phyloP scores from a whole-genome alignment of 2,329 filamentous ascomycete genomes.

The Sporothrix humicola region DNA sequence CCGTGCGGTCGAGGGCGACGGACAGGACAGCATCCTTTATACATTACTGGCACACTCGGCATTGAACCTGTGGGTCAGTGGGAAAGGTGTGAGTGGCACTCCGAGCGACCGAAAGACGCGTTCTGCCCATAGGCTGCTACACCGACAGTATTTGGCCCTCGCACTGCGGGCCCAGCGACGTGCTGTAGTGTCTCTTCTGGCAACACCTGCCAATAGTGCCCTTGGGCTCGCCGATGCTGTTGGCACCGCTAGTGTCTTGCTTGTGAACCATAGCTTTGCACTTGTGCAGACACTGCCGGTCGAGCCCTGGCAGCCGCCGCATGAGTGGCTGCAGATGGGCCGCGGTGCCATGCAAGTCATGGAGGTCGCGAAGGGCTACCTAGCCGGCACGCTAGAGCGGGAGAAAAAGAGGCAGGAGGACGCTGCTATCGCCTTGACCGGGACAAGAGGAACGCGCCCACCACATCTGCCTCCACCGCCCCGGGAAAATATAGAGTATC shows the following conservation, averaged over 20 bases:
- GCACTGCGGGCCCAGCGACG: constrained; percentile 47
- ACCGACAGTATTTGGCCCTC: constrained; percentile 48
- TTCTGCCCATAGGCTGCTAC: constrained; percentile 40
- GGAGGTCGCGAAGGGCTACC: constrained; percentile 40
- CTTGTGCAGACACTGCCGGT: constrained; percentile 48
- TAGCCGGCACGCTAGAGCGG: constrained; percentile 10
- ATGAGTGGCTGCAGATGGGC: constrained; percentile 45
- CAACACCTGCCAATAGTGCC: background rate
- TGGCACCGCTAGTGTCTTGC: constrained; percentile 46
- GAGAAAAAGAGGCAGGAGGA: constrained; percentile 9
- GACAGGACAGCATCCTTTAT: constrained; percentile 46
- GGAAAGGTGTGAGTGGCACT: constrained; percentile 40
- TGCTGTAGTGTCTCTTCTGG: constrained; percentile 44
- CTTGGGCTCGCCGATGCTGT: constrained; percentile 45
- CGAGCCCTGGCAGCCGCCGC: constrained; percentile 48
- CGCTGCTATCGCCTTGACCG: background rate
- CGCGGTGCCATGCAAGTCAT: constrained; percentile 47
- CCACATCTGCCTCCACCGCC: background rate
- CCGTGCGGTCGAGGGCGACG: constrained; percentile 42
- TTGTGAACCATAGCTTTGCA: constrained; percentile 48
- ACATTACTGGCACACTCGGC: constrained; percentile 47
- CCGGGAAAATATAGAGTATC: background rate
- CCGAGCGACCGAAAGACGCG: background rate
- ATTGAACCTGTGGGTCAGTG: constrained; percentile 46
- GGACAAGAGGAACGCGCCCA: background rate